Percentiles rank a stretch among this genome's conserved stretches.
phyloP scores from a whole-genome alignment of 371 early-diverging fungal species.

The Batkoa obscura region DNA sequence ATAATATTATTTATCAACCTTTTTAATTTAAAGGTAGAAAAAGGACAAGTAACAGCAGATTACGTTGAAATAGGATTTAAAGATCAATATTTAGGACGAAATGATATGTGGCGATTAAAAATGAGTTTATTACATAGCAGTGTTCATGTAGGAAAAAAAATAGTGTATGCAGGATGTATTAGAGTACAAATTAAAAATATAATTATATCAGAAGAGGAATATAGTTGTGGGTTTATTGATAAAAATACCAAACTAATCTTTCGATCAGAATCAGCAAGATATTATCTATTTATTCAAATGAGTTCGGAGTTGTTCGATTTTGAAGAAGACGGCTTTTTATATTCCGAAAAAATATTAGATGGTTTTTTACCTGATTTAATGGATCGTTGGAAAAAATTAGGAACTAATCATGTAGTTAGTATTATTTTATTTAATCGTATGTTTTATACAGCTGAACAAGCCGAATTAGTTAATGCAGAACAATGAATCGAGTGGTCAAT shows the following conservation, averaged over 20 bases:
- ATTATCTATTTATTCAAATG: constrained; percentile 88
- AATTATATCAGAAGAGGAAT: constrained; percentile 33
- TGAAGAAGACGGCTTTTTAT: constrained; percentile 86
- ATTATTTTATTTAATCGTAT: constrained; percentile 83
- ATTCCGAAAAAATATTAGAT: constrained; percentile 74
- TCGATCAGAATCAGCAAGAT: constrained; percentile 83
- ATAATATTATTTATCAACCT: constrained; percentile 7
- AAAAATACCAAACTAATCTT: constrained; percentile 70
- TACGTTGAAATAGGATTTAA: constrained; percentile 73
- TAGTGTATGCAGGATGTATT: constrained; percentile 48
- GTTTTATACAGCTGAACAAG: constrained; percentile 33
- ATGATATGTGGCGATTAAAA: constrained; percentile 87
- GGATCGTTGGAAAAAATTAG: constrained; percentile 58
- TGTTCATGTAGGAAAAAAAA: constrained; percentile 61
- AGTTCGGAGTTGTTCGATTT: constrained; percentile 92
- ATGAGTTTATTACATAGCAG: constrained; percentile 42
- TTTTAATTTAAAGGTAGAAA: constrained; percentile 30
- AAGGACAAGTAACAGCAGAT: constrained; percentile 36
- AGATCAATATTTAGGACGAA: constrained; percentile 81
- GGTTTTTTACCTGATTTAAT: constrained; percentile 82
- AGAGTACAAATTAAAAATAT: constrained; percentile 68
- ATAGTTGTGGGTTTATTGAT: constrained; percentile 53
- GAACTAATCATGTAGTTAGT: constrained; percentile 86
- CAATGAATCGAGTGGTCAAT: constrained; percentile 25
- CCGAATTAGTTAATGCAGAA: constrained; percentile 22